phyloP scores from a whole-genome alignment of 305 asterid species.

The Fraxinus albicans region DNA sequence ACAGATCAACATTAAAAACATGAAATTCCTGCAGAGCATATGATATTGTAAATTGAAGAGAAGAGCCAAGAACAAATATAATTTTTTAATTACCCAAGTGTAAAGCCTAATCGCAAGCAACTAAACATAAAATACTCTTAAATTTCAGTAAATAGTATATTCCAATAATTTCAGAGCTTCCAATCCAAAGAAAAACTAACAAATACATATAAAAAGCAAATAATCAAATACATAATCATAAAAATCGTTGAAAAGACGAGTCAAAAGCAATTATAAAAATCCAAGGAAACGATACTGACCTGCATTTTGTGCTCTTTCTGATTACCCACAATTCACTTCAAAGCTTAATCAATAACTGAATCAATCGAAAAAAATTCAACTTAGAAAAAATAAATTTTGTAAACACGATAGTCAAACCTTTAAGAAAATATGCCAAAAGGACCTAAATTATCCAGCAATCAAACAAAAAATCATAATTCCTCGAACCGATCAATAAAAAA shows the following conservation, averaged over 20 bases:
- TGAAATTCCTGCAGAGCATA: neutral
- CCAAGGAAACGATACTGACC: conserved; percentile 27
- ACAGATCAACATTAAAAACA: neutral
- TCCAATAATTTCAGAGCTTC: neutral
- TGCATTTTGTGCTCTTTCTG: conserved; percentile 26
- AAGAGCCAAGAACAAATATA: neutral
- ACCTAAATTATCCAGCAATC: neutral
- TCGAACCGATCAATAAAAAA: neutral
- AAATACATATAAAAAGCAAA: neutral
- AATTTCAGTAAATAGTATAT: neutral
- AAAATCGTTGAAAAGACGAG: neutral
- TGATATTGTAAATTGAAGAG: neutral
- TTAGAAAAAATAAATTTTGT: neutral
- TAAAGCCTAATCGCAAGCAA: neutral
- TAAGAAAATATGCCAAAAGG: neutral
- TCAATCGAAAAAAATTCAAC: neutral
- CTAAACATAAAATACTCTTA: neutral
- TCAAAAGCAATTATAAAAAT: neutral
- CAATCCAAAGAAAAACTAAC: neutral
- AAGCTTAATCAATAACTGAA: conserved; percentile 4
- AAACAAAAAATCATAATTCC: neutral
- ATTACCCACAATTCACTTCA: conserved; percentile 11
- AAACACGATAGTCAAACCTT: neutral
- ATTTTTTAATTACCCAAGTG: neutral
- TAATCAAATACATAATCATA: neutral